These are phyloP conservation scores for Phialocephala sp. DNA, from an alignment of 2,329 filamentous ascomycete species.

Conservation along the genomic window DNA sequence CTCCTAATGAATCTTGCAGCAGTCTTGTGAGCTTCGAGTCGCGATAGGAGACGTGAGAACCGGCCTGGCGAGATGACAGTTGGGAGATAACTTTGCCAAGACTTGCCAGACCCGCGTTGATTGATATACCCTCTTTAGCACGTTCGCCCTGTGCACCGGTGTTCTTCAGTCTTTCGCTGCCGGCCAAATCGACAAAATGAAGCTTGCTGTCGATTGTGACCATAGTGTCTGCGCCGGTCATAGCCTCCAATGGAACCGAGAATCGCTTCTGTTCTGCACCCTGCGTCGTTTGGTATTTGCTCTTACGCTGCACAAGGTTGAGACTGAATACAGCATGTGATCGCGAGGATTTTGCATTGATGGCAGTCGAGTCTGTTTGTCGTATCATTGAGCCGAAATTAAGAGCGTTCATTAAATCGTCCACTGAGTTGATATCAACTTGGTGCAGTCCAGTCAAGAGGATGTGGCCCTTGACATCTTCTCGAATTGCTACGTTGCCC, in stretches of 20 bases:
- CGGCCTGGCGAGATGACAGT: conserved; percentile 85
- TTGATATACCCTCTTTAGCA: conserved; percentile 95
- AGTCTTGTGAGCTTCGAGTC: conserved; percentile 96
- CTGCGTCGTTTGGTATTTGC: conserved; percentile 56
- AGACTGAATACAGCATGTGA: conserved; percentile 97
- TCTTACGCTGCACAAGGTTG: conserved; percentile 87
- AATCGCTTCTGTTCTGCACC: conserved; percentile 76
- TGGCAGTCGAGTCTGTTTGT: conserved; percentile 95
- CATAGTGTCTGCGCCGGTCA: conserved; percentile 70
- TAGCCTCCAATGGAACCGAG: conserved; percentile 83
- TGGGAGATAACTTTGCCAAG: conserved; percentile 98
- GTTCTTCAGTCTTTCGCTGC: conserved; percentile 96
- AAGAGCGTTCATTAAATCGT: conserved; percentile 86
- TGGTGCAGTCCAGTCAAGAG: conserved; percentile 89
- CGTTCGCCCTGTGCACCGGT: conserved; percentile 94
- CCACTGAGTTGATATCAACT: conserved; percentile 86
- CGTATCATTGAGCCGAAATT: conserved; percentile 93
- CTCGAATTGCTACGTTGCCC: conserved; percentile 83
- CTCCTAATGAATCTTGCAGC: conserved; percentile 93
- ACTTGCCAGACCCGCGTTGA: conserved; percentile 93
- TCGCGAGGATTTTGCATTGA: conserved; percentile 96
- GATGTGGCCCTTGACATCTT: conserved; percentile 94
- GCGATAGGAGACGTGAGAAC: conserved; percentile 93
- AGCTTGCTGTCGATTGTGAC: conserved; percentile 97
- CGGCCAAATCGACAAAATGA: conserved; percentile 96